Base-by-base conservation (phyloP, 2,329 filamentous ascomycete genomes). In the Nemania sp. region DNA sequence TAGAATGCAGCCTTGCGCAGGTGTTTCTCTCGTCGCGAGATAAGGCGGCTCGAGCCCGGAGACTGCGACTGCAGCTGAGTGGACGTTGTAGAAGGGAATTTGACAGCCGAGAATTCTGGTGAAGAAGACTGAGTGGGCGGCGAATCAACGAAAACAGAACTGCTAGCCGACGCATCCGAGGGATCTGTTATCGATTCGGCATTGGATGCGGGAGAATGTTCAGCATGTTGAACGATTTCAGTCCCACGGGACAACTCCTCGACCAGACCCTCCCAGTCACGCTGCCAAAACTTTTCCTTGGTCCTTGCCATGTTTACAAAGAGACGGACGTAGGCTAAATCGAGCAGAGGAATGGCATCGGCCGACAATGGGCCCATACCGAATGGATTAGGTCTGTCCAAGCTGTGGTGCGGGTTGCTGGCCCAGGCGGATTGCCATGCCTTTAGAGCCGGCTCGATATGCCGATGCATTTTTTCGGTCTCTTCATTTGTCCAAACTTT, bases 381-480 rank as follows among this genome's bases (percentile, higher is more conserved):
- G 70, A 87, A 94, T 0, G 91, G 91, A 72, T 95, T 96, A 0
- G 92, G 92, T 53, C 91, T 83, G 73, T 96, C 90, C 5, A 95
- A 78, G 68, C 88, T 92, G 74, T 97, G 92, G 45, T 90, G 86
- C 2, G 91, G 90, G 71, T 95, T 96, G 69, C 87, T 90, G 43
- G 89, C 87, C 94, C 94, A 98, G 0, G 92, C 93, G 48, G 89
- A 85, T 77, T 97, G 92, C 95, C 95, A 99, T 7, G 94, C 93
- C 73, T 92, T 90, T 63, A 99, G 80, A 2, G 94, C 94, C 11
- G 94, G 94, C 74, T 97, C 93, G 59, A 98, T 96, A 71, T 97
- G 92, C 1, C 90, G 86, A 73, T 97, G 93, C 92, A 98, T 96
- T 65, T 92, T 92, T 67, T 98, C 93, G 0, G 92, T 96, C 75